Evolutionary conservation across 179 eudicot species (phyloP).

Genomic region (Beta corolliflora): DNA sequence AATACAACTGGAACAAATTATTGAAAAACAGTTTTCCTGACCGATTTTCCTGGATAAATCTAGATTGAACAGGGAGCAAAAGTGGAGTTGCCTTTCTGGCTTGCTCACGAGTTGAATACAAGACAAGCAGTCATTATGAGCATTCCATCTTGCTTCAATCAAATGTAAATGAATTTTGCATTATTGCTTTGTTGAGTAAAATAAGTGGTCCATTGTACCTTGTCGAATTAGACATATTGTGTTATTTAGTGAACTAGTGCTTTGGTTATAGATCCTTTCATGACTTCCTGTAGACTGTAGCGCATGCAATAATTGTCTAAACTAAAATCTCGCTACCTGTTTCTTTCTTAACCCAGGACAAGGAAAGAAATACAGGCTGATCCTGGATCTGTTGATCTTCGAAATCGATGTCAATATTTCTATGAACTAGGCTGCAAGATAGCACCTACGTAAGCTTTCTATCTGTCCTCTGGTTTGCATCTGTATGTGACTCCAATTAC

Average conservation of each 20-base stretch:
- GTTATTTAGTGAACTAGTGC: neutral
- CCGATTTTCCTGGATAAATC: conserved; percentile 1
- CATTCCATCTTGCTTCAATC: conserved; percentile 78
- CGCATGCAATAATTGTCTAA: neutral
- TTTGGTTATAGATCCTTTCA: neutral
- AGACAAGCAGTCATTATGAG: conserved; percentile 67
- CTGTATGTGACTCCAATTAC: neutral
- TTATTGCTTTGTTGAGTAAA: neutral
- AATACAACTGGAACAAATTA: conserved; percentile 1
- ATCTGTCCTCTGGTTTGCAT: conserved; percentile 14
- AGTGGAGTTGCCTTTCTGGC: conserved; percentile 88
- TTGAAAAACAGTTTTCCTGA: neutral
- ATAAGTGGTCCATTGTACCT: neutral
- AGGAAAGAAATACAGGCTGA: conserved; percentile 94
- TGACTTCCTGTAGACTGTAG: neutral
- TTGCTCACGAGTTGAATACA: conserved; percentile 69
- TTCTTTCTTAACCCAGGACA: conserved; percentile 52
- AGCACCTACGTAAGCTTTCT: conserved; percentile 61
- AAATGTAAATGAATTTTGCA: conserved; percentile 49
- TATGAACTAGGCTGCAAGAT: conserved; percentile 86
- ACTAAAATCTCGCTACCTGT: neutral
- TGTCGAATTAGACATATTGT: neutral
- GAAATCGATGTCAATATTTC: conserved; percentile 70
- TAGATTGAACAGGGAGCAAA: conserved; percentile 92
- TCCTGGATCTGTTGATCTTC: conserved; percentile 89